Conservation (phyloP, 495 filamentous ascomycete genomes). For the Chaetomium cochliodes region DNA sequence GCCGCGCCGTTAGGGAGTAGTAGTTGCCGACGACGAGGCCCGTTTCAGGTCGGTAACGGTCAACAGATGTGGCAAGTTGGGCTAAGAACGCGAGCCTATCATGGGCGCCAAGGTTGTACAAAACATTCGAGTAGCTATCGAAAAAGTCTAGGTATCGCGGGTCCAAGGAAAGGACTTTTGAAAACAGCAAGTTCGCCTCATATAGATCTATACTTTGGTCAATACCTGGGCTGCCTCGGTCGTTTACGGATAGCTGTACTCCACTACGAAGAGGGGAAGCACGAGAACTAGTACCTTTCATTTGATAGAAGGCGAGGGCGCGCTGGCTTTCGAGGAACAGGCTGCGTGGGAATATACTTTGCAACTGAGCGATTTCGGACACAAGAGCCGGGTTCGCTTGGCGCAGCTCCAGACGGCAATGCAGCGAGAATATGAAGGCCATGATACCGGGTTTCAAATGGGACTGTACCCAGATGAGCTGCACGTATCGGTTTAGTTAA, state of each 20-base stretch:
- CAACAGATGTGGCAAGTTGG: neutral
- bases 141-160: constrained; percentile 4
- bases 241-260: neutral
- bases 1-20: neutral
- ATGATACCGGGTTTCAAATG: neutral
- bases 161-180: constrained; percentile 5
- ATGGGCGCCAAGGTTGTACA: constrained; percentile 2
- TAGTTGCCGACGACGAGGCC: neutral
- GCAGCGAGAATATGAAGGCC: neutral
- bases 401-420: neutral
- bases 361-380: neutral
- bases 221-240: neutral
- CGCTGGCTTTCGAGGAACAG: neutral
- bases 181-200: constrained; percentile 3
- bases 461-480: neutral
- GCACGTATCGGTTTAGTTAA: neutral
- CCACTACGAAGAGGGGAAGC: neutral
- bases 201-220: neutral
- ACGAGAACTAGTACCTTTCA: constrained; percentile 1
- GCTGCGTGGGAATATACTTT: neutral
- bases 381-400: neutral
- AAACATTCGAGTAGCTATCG: constrained; percentile 9
- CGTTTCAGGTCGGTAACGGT: neutral
- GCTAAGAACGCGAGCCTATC: constrained; percentile 1
- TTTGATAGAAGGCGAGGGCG: constrained; percentile 4